phyloP scores from a whole-genome alignment of 176 grass and related monocot genomes.

The Zizania latifolia region DNA sequence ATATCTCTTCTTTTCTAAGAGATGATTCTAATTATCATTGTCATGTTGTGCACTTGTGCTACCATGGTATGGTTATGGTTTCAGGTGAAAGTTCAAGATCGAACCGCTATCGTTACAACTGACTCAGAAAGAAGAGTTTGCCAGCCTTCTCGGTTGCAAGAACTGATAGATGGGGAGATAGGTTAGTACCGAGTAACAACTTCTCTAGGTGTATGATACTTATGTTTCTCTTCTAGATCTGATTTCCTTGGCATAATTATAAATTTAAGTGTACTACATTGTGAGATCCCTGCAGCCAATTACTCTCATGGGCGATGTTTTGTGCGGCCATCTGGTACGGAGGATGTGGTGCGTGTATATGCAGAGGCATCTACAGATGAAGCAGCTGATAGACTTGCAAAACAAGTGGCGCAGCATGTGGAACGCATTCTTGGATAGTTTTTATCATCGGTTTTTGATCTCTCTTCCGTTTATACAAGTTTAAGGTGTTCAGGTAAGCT shows the following conservation, averaged over 20 bases:
- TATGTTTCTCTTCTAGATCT: background rate
- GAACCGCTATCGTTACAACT: constrained; percentile 57
- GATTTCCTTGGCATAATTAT: too few species aligned
- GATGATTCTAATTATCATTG: background rate
- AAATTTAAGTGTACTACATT: too few species aligned
- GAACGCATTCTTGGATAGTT: constrained; percentile 38
- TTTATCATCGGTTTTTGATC: background rate
- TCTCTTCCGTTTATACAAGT: too few species aligned
- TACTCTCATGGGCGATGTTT: too few species aligned
- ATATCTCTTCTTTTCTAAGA: background rate
- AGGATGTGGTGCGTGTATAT: too few species aligned
- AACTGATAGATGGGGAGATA: constrained; percentile 66
- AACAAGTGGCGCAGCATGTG: too few species aligned
- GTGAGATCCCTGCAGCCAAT: too few species aligned
- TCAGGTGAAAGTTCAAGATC: constrained; percentile 86
- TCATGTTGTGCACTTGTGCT: background rate
- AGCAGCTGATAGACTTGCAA: too few species aligned
- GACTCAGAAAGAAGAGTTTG: constrained; percentile 71
- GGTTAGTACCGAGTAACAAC: constrained; percentile 32
- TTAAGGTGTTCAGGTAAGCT: too few species aligned
- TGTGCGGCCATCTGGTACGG: too few species aligned
- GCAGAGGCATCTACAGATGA: too few species aligned
- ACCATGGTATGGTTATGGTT: background rate
- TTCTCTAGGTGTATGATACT: background rate
- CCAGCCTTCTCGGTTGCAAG: constrained; percentile 61